These are phyloP conservation scores for Striga asiatica DNA, from an alignment of 257 asterid species.

Conservation along the genomic window DNA sequence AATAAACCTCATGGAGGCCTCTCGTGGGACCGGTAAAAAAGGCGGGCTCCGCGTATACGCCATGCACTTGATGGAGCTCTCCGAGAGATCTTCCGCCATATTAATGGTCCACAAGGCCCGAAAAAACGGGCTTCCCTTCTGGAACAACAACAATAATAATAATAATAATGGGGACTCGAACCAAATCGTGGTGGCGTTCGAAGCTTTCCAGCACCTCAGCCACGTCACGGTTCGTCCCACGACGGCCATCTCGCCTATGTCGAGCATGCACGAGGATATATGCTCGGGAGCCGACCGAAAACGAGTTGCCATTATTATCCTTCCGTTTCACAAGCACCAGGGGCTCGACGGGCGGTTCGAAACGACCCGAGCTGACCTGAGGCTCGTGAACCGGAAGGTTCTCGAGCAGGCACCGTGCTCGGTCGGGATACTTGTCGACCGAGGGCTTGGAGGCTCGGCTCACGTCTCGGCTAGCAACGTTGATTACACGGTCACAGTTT, in stretches of 20 bases:
- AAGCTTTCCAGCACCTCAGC: slow-evolving; percentile 59
- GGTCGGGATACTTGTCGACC: slow-evolving; percentile 50
- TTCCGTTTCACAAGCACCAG: slow-evolving; percentile 59
- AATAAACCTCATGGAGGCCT: slow-evolving; percentile 57
- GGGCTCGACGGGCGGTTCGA: slow-evolving; percentile 55
- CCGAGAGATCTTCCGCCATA: slow-evolving; percentile 65
- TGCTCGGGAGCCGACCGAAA: slow-evolving; percentile 40
- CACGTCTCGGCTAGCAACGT: slow-evolving; percentile 54
- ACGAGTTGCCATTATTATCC: slow-evolving; percentile 42
- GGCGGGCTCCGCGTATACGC: slow-evolving; percentile 61
- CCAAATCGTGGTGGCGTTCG: slow-evolving; percentile 53
- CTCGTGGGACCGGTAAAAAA: slow-evolving; percentile 48
- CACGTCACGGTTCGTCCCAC: slow-evolving; percentile 57
- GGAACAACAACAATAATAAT: slow-evolving; percentile 29
- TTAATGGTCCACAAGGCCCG: slow-evolving; percentile 62
- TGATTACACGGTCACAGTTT: slow-evolving; percentile 28
- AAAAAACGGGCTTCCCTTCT: slow-evolving; percentile 53
- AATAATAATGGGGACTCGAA: slow-evolving; percentile 17
- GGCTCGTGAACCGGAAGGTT: slow-evolving; percentile 50
- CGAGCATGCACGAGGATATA: slow-evolving; percentile 61
- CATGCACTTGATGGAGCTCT: slow-evolving; percentile 73
- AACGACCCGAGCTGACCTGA: slow-evolving; percentile 39
- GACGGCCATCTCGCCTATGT: slow-evolving; percentile 50
- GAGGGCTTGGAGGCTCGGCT: slow-evolving; percentile 60
- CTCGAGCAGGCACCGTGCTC: slow-evolving; percentile 59